phyloP scores from a whole-genome alignment of 1,284 basidiomycete species.

The Sanghuangporus weigelae region DNA sequence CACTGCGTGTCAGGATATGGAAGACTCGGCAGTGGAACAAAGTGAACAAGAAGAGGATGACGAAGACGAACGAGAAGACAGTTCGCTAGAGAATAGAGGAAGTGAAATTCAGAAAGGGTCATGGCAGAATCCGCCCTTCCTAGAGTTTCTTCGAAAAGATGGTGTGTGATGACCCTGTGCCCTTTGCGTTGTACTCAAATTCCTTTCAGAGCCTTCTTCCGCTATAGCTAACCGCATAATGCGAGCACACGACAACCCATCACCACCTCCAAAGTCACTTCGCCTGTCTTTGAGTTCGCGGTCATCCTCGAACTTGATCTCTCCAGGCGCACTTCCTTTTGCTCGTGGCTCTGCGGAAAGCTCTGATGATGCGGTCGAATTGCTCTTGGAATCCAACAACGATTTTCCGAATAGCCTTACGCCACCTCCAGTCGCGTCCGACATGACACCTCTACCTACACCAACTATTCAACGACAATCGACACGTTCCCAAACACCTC shows the following conservation, averaged over 20 bases:
- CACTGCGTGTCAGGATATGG: background rate
- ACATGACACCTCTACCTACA: background rate
- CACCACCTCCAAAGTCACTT: slow-evolving; percentile 52
- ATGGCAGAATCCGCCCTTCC: slow-evolving; percentile 9
- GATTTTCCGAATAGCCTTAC: background rate
- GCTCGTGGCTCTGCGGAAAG: slow-evolving; percentile 3
- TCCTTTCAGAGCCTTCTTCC: slow-evolving; percentile 53
- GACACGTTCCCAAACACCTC: slow-evolving; percentile 1
- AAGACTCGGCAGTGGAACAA: slow-evolving; percentile 19
- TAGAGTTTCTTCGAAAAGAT: slow-evolving; percentile 12
- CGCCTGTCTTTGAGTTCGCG: slow-evolving; percentile 12
- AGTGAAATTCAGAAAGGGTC: background rate
- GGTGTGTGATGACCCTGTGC: slow-evolving; percentile 4
- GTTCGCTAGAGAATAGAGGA: background rate
- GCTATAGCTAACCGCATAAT: slow-evolving; percentile 57
- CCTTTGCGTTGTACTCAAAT: background rate
- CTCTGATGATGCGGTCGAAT: slow-evolving; percentile 7
- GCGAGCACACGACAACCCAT: slow-evolving; percentile 67
- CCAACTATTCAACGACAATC: background rate
- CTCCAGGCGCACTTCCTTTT: slow-evolving; percentile 1
- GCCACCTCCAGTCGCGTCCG: background rate
- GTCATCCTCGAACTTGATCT: slow-evolving; percentile 4
- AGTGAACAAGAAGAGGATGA: slow-evolving; percentile 29
- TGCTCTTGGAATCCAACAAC: background rate
- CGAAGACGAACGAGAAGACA: slow-evolving; percentile 11